phyloP scores from a whole-genome alignment of 768 basidiomycete species.

The Lentinula sp. region DNA sequence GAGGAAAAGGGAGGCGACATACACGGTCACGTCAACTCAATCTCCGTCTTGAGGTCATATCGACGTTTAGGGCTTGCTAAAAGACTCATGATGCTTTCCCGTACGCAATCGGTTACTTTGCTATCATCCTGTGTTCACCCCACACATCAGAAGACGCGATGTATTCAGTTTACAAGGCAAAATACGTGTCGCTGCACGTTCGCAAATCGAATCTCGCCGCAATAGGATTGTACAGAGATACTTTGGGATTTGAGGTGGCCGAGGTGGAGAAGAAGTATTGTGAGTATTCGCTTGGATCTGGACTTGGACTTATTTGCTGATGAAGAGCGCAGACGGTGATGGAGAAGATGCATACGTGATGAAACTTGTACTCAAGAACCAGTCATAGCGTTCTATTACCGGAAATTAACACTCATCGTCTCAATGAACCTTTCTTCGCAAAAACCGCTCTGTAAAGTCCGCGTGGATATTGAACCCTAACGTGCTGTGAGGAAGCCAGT shows the following conservation, averaged over 20 bases:
- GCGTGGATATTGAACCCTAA: too few relatives aligned
- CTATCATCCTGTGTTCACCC: not conserved
- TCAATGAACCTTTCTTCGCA: too few relatives aligned
- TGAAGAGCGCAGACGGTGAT: slow-evolving; percentile 58
- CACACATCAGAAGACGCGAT: slow-evolving; percentile 75
- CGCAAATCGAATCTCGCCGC: slow-evolving; percentile 95
- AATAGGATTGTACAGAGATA: slow-evolving; percentile 81
- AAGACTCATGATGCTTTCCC: slow-evolving; percentile 89
- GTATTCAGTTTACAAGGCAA: slow-evolving; percentile 78
- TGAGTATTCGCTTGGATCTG: slow-evolving; percentile 33
- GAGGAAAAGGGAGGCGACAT: slow-evolving; percentile 32
- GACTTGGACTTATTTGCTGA: not conserved
- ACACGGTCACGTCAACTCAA: slow-evolving; percentile 94
- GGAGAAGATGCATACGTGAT: slow-evolving; percentile 87
- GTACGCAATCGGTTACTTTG: slow-evolving; percentile 39
- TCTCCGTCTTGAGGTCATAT: slow-evolving; percentile 88
- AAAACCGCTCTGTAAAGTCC: too few relatives aligned
- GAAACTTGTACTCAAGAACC: slow-evolving; percentile 44
- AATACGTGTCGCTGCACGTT: slow-evolving; percentile 86
- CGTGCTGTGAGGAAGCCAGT: too few relatives aligned
- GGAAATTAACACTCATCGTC: not conserved
- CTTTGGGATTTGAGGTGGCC: slow-evolving; percentile 83
- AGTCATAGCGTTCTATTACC: not conserved
- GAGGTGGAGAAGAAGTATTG: slow-evolving; percentile 89
- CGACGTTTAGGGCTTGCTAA: slow-evolving; percentile 87